phyloP scores from a whole-genome alignment of 2,329 filamentous ascomycete species.

The Cordyceps farinosa region DNA sequence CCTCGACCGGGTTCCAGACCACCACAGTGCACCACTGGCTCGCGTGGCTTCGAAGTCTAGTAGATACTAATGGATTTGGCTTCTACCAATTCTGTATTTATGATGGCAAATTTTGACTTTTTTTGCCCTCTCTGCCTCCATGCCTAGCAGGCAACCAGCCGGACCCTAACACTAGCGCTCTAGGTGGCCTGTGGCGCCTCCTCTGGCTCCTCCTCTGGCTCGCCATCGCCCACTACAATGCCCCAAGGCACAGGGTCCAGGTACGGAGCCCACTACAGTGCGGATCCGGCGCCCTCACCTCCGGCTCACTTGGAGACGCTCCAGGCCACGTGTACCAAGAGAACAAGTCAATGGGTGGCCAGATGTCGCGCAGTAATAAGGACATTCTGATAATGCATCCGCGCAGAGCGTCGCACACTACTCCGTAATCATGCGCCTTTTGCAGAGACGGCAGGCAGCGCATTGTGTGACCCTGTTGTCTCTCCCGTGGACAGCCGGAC shows the following conservation, averaged over 20 bases:
- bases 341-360: not conserved
- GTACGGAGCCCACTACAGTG: not conserved
- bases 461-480: not conserved
- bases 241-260: not conserved
- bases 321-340: slow-evolving; percentile 8
- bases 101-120: not conserved
- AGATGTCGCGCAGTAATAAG: not conserved
- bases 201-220: not conserved
- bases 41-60: no score
- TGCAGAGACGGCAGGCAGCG: not conserved
- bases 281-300: not conserved
- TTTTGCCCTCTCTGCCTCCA: not conserved
- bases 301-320: not conserved
- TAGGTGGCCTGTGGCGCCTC: no score
- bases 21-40: not conserved
- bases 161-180: no score
- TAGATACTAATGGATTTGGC: not conserved
- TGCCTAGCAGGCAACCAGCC: not conserved
- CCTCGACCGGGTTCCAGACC: not conserved
- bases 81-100: not conserved
- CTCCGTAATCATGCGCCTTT: not conserved
- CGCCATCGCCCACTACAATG: not conserved
- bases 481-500: not conserved
- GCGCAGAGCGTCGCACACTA: not conserved
- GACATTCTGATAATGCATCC: not conserved